These are phyloP conservation scores for Adansonia madagascariensis DNA, from an alignment of 441 rosid species.

Conservation along the genomic window DNA sequence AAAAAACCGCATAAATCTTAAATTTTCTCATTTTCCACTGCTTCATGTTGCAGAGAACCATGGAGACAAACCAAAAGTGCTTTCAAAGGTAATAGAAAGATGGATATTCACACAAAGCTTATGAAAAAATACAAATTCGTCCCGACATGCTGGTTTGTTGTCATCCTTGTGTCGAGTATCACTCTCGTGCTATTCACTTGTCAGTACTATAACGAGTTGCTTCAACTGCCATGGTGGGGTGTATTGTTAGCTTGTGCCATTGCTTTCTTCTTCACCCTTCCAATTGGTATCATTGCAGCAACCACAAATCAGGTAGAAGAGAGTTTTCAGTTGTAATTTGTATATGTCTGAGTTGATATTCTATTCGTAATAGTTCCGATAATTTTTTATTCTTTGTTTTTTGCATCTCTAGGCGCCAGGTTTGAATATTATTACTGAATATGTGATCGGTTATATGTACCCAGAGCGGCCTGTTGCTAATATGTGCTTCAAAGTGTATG, in stretches of 20 bases:
- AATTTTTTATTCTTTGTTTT: background rate
- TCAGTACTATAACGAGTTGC: constrained; percentile 50
- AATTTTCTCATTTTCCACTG: constrained; percentile 1
- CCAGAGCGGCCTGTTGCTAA: constrained; percentile 86
- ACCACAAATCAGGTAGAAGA: constrained; percentile 66
- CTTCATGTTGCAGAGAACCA: constrained; percentile 46
- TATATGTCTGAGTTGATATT: background rate
- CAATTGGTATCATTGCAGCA: constrained; percentile 67
- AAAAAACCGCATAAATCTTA: background rate
- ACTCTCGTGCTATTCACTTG: constrained; percentile 51
- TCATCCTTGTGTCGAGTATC: constrained; percentile 50
- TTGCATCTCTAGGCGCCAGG: constrained; percentile 48
- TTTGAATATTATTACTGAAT: constrained; percentile 71
- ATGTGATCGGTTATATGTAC: constrained; percentile 67
- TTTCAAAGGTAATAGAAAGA: constrained; percentile 49
- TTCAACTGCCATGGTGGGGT: constrained; percentile 95
- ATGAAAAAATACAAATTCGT: constrained; percentile 68
- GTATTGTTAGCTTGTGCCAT: constrained; percentile 69
- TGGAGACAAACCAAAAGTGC: constrained; percentile 61
- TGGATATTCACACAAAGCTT: constrained; percentile 73
- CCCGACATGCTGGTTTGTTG: constrained; percentile 70
- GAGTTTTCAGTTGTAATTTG: background rate
- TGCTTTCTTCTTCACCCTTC: constrained; percentile 68
- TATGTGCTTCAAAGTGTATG: constrained; percentile 87
- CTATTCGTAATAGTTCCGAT: background rate